Conservation (phyloP, 2,329 filamentous ascomycete genomes). For the Fusarium poae region DNA sequence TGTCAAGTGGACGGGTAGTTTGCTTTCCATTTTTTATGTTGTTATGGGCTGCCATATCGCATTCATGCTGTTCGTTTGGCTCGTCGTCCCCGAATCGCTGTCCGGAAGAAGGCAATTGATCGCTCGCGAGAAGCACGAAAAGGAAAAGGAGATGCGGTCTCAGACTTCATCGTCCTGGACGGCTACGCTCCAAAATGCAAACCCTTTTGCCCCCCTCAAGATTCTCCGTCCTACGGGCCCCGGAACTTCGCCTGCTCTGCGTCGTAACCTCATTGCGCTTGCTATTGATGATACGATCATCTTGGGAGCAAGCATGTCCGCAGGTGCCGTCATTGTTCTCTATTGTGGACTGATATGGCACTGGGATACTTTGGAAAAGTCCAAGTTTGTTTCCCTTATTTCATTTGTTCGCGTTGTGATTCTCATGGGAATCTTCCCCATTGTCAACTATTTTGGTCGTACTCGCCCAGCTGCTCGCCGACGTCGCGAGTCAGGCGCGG, state of each 20-base stretch:
- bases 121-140: slow-evolving; percentile 76
- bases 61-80: slow-evolving; percentile 78
- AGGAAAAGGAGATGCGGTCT: slow-evolving; percentile 58
- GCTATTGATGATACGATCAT: slow-evolving; percentile 85
- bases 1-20: slow-evolving; percentile 78
- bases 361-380: slow-evolving; percentile 86
- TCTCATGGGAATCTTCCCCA: slow-evolving; percentile 80
- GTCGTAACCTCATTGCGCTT: slow-evolving; percentile 85
- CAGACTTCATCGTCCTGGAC: slow-evolving; percentile 49
- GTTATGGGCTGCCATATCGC: slow-evolving; percentile 77
- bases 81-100: slow-evolving; percentile 87
- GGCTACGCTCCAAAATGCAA: slow-evolving; percentile 61
- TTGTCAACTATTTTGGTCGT: slow-evolving; percentile 81
- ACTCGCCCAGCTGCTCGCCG: slow-evolving; percentile 61
- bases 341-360: slow-evolving; percentile 85
- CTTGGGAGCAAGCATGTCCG: slow-evolving; percentile 84
- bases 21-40: slow-evolving; percentile 88
- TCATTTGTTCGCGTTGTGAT: slow-evolving; percentile 81
- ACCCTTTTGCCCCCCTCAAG: slow-evolving; percentile 81
- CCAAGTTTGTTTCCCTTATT: slow-evolving; percentile 82
- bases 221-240: slow-evolving; percentile 81
- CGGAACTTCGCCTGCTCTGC: slow-evolving; percentile 69
- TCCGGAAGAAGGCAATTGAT: slow-evolving; percentile 76
- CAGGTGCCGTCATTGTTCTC: slow-evolving; percentile 83
- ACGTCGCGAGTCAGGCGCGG: slow-evolving; percentile 54